Conservation (phyloP, 805 yeast species). For the Saccharomyces cerevisiae region DNA sequence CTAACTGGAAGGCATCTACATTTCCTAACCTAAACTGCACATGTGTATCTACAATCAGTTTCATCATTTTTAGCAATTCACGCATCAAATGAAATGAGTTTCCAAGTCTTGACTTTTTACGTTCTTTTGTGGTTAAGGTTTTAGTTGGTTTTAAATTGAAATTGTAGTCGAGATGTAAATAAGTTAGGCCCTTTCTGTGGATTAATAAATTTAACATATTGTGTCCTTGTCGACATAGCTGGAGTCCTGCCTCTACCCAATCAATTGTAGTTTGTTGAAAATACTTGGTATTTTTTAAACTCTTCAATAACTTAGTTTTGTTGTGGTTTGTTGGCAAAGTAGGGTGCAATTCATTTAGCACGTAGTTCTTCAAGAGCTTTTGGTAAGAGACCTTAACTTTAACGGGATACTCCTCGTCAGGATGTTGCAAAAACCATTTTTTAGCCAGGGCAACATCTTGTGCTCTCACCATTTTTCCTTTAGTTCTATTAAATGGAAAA, state of each 20-base stretch:
- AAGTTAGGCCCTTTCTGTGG: slow-evolving; percentile 85
- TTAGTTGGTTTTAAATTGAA: slow-evolving; percentile 94
- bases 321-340: slow-evolving; percentile 36
- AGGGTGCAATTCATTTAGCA: slow-evolving; percentile 61
- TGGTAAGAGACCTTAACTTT: slow-evolving; percentile 86
- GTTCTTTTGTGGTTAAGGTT: slow-evolving; percentile 90
- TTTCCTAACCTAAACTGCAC: slow-evolving; percentile 85
- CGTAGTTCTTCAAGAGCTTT: slow-evolving; percentile 69
- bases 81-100: slow-evolving; percentile 90
- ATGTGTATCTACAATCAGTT: slow-evolving; percentile 86
- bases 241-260: slow-evolving; percentile 98
- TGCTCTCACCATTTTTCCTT: slow-evolving; percentile 69
- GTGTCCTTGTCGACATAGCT: slow-evolving; percentile 86
- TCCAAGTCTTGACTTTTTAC: slow-evolving; percentile 93
- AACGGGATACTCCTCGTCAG: slow-evolving; percentile 52
- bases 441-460: slow-evolving; percentile 84
- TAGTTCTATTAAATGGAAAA: slow-evolving; percentile 70
- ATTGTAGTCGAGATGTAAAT: slow-evolving; percentile 88
- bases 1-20: slow-evolving; percentile 86
- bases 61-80: slow-evolving; percentile 76
- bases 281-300: slow-evolving; percentile 69
- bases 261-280: slow-evolving; percentile 89
- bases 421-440: slow-evolving; percentile 69
- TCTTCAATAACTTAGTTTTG: slow-evolving; percentile 52
- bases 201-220: slow-evolving; percentile 85